Conservation (phyloP, 192 early-diverging fungal genomes). For the Coemansia erecta region DNA sequence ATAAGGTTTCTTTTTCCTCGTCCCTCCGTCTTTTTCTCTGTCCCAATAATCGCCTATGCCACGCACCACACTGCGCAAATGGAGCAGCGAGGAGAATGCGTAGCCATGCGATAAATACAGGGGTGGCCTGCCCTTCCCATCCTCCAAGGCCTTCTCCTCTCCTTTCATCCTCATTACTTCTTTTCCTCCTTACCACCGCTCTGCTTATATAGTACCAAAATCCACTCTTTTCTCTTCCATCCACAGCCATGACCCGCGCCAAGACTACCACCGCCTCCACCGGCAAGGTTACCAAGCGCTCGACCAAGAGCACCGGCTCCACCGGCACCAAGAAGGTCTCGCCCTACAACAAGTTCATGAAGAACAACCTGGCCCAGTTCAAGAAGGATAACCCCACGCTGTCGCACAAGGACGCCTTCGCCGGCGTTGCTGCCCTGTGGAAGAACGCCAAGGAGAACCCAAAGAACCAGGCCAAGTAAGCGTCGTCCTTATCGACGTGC, state of each 20-base stretch:
- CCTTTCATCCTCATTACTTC: background rate
- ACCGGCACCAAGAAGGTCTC: slow-evolving; percentile 53
- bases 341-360: slow-evolving; percentile 72
- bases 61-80: no score
- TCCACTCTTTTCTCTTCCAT: slow-evolving; percentile 7
- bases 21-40: no score
- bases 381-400: slow-evolving; percentile 61
- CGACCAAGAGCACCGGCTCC: slow-evolving; percentile 22
- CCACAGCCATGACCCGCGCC: slow-evolving; percentile 17
- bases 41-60: no score
- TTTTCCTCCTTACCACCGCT: slow-evolving; percentile 1
- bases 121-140: background rate
- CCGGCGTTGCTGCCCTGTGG: slow-evolving; percentile 63
- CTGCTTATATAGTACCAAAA: background rate
- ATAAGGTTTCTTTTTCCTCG: no score
- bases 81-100: no score
- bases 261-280: slow-evolving; percentile 25
- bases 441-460: slow-evolving; percentile 63
- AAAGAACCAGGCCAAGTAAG: slow-evolving; percentile 49
- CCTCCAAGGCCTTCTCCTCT: background rate
- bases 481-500: background rate
- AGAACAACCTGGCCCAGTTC: slow-evolving; percentile 65
- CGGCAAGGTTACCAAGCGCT: slow-evolving; percentile 46
- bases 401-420: slow-evolving; percentile 69
- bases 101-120: no score